phyloP scores from a whole-genome alignment of 805 yeast genomes.

The Metschnikowia amazonensis region DNA sequence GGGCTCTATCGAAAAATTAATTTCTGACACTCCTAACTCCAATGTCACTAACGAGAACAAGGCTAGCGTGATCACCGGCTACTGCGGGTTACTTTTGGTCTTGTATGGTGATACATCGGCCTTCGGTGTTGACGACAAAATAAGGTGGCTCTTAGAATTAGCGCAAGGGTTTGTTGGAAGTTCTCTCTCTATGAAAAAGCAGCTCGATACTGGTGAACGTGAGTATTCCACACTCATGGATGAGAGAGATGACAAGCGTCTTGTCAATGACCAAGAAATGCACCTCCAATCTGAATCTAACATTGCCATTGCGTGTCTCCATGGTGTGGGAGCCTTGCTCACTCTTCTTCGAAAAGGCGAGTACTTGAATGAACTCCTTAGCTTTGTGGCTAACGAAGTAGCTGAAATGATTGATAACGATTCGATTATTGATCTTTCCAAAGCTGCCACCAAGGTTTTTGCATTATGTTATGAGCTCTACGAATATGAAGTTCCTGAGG shows the following conservation, averaged over 20 bases:
- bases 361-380: slow-evolving; percentile 36
- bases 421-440: slow-evolving; percentile 42
- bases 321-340: slow-evolving; percentile 44
- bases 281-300: slow-evolving; percentile 32
- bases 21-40: slow-evolving; percentile 33
- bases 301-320: slow-evolving; percentile 42
- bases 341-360: slow-evolving; percentile 44
- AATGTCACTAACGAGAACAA: slow-evolving; percentile 37
- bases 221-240: slow-evolving; percentile 39
- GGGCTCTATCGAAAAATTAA: slow-evolving; percentile 23
- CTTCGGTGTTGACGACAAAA: slow-evolving; percentile 46
- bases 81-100: slow-evolving; percentile 37
- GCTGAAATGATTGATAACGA: slow-evolving; percentile 42
- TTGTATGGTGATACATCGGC: slow-evolving; percentile 48
- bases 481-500: slow-evolving; percentile 40
- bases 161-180: slow-evolving; percentile 38
- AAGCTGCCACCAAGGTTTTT: slow-evolving; percentile 52
- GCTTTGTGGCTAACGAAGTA: slow-evolving; percentile 30
- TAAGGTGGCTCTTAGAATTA: slow-evolving; percentile 41
- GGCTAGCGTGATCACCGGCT: slow-evolving; percentile 37
- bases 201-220: slow-evolving; percentile 39
- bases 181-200: slow-evolving; percentile 27
- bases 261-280: slow-evolving; percentile 31
- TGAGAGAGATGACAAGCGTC: slow-evolving; percentile 34
- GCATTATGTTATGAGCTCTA: slow-evolving; percentile 55